Evolutionary conservation across 352 stramenopile genomes (phyloP).

Genomic region (Elongisporangium prolatum): DNA sequence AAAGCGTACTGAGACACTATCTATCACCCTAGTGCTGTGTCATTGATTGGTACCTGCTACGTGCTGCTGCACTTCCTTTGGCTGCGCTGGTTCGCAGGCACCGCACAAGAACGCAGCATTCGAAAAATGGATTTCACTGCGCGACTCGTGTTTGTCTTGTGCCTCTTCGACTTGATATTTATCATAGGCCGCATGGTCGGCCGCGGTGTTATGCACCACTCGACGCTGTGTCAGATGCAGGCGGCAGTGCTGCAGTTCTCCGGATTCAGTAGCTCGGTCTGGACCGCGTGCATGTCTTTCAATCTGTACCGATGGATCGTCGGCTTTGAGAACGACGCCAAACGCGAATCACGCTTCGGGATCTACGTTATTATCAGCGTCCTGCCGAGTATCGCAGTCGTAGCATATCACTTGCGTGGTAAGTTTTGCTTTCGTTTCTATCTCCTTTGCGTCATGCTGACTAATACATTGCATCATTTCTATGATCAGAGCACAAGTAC

Average conservation of each 20-base stretch:
- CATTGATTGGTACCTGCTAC: conserved; percentile 54
- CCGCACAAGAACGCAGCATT: conserved; percentile 8
- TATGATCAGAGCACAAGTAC: conserved; percentile 43
- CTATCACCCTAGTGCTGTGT: conserved; percentile 30
- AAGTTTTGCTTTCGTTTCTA: conserved; percentile 5
- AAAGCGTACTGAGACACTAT: not conserved
- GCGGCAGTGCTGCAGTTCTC: conserved; percentile 48
- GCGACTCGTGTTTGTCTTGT: conserved; percentile 64
- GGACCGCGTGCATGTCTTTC: conserved; percentile 76
- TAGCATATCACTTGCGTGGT: conserved; percentile 58
- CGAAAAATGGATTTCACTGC: conserved; percentile 56
- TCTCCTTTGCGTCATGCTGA: not conserved
- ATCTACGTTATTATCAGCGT: conserved; percentile 53
- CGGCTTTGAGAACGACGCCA: conserved; percentile 63
- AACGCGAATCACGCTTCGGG: conserved; percentile 45
- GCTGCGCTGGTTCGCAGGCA: conserved; percentile 25
- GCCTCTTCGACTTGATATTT: conserved; percentile 60
- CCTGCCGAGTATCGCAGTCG: conserved; percentile 38
- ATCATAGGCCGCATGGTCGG: conserved; percentile 53
- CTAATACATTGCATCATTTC: conserved; percentile 2
- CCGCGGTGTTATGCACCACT: conserved; percentile 33
- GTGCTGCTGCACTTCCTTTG: conserved; percentile 61
- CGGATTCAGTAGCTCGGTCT: conserved; percentile 57
- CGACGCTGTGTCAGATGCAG: conserved; percentile 46
- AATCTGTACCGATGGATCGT: conserved; percentile 82